phyloP scores from a whole-genome alignment of 2,329 filamentous ascomycete genomes.

The Exophiala mesophila region DNA sequence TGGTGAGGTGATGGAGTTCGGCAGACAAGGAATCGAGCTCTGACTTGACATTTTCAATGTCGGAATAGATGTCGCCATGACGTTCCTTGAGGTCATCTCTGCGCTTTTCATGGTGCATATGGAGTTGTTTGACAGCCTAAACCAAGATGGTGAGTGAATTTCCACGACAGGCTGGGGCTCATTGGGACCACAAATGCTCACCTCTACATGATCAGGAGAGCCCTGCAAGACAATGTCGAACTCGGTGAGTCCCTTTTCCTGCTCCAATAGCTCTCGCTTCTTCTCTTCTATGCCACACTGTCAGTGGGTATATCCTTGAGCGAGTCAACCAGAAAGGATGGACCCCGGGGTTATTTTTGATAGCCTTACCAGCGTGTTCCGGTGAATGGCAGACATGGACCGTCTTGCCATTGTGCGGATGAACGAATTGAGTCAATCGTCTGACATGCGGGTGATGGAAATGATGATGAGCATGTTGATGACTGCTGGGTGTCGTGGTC shows the following conservation, averaged over 20 bases:
- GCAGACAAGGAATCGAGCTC: constrained; percentile 50
- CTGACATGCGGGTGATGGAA: constrained; percentile 31
- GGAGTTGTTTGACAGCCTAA: constrained; percentile 46
- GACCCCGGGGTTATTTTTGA: no score
- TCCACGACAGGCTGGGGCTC: not conserved
- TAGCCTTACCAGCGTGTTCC: constrained; percentile 40
- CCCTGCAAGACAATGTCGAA: constrained; percentile 21
- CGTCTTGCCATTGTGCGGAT: constrained; percentile 49
- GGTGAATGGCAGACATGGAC: constrained; percentile 54
- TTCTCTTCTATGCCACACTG: constrained; percentile 7
- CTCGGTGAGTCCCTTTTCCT: constrained; percentile 5
- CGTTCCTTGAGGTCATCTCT: constrained; percentile 45
- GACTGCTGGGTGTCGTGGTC: not conserved
- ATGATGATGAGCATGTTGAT: constrained; percentile 28
- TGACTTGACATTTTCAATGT: constrained; percentile 52
- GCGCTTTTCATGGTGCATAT: constrained; percentile 49
- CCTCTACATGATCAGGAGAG: constrained; percentile 15
- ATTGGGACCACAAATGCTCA: not conserved
- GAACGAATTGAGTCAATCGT: constrained; percentile 49
- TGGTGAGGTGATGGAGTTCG: constrained; percentile 52
- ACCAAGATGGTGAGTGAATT: not conserved
- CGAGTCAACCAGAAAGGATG: no score
- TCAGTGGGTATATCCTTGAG: constrained; percentile 8
- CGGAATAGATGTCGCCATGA: constrained; percentile 49
- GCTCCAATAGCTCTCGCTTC: constrained; percentile 7